These are phyloP conservation scores for Laguncularia racemosa DNA, from an alignment of 345 rosid genomes.

Conservation along the genomic window DNA sequence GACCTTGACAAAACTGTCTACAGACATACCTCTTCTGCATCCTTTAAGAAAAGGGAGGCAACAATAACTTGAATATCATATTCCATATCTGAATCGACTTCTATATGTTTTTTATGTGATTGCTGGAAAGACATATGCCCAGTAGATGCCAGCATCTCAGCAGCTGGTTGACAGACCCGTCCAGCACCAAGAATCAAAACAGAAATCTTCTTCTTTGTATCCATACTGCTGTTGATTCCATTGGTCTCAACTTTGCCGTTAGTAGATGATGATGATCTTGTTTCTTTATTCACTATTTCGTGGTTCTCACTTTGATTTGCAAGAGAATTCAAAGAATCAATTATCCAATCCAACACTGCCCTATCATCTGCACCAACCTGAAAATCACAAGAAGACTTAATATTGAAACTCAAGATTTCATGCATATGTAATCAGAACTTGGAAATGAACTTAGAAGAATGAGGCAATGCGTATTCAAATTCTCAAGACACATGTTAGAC, in stretches of 20 bases:
- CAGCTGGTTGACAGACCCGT: constrained; percentile 86
- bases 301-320: constrained; percentile 51
- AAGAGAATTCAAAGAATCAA: constrained; percentile 74
- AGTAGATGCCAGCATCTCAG: constrained; percentile 57
- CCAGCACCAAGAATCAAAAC: constrained; percentile 94
- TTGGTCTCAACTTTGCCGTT: constrained; percentile 48
- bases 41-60: constrained; percentile 80
- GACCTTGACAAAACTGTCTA: not conserved
- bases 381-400: constrained; percentile 16
- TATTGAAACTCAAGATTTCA: constrained; percentile 1
- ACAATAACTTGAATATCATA: constrained; percentile 58
- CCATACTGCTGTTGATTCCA: constrained; percentile 22
- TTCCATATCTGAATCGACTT: constrained; percentile 32
- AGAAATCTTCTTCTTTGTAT: constrained; percentile 25
- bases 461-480: not conserved
- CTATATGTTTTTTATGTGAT: constrained; percentile 32
- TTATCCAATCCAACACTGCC: constrained; percentile 69
- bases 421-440: not conserved
- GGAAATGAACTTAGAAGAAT: not conserved
- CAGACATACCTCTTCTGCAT: constrained; percentile 78
- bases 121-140: constrained; percentile 36
- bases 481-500: too few species aligned
- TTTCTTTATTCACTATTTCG: constrained; percentile 15
- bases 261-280: constrained; percentile 36
- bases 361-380: constrained; percentile 89